These are phyloP conservation scores for Phaeosphaeria sp. DNA, from an alignment of 2,329 filamentous ascomycete species.

Conservation along the genomic window DNA sequence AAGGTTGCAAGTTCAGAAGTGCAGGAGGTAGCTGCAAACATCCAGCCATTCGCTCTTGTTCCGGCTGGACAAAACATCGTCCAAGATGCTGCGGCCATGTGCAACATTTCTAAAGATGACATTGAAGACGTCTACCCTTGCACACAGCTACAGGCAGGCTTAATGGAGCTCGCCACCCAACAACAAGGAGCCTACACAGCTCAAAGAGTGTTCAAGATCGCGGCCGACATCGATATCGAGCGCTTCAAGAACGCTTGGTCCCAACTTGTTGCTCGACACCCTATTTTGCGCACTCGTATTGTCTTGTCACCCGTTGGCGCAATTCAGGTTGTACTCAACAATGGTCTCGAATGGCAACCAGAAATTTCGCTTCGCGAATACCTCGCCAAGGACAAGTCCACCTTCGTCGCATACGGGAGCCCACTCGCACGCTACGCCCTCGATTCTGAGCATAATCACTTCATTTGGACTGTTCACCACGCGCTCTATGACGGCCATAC, in stretches of 20 bases:
- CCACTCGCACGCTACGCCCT: conserved; percentile 21
- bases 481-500: conserved; percentile 44
- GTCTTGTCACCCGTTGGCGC: conserved; percentile 1
- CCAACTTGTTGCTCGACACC: not conserved
- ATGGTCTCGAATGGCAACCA: conserved; percentile 11
- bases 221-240: not conserved
- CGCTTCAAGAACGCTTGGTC: conserved; percentile 11
- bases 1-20: conserved; percentile 3
- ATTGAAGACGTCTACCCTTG: conserved; percentile 63
- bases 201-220: conserved; percentile 44
- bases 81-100: conserved; percentile 8
- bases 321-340: conserved; percentile 19
- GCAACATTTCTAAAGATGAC: conserved; percentile 1
- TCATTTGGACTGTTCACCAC: conserved; percentile 48
- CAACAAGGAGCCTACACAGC: conserved; percentile 56
- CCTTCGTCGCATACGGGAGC: conserved; percentile 6
- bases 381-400: conserved; percentile 1
- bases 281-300: conserved; percentile 11
- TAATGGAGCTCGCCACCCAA: conserved; percentile 62
- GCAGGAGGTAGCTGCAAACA: not conserved
- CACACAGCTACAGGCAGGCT: conserved; percentile 61
- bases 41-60: conserved; percentile 13
- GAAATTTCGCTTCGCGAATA: conserved; percentile 8
- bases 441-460: conserved; percentile 12
- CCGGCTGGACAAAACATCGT: conserved; percentile 1